Percentiles rank a stretch among this genome's conserved stretches.
phyloP scores from a whole-genome alignment of 768 basidiomycete genomes.

The Gymnopilus dilepis region DNA sequence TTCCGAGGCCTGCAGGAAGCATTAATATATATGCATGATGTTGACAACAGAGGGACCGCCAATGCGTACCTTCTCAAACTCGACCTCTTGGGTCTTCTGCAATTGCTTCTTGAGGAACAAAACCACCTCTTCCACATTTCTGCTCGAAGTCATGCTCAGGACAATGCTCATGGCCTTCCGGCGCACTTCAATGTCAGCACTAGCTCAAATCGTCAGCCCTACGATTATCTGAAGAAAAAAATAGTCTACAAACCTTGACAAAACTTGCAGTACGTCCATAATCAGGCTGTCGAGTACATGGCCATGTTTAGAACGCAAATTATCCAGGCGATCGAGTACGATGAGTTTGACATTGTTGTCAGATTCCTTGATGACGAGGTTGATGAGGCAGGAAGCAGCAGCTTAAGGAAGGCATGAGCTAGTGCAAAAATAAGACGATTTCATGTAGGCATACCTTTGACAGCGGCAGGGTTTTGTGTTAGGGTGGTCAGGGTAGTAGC shows the following conservation, averaged over 20 bases:
- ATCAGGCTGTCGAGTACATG: slow-evolving; percentile 88
- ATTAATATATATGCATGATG: neutral
- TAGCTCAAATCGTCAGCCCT: slow-evolving; percentile 33
- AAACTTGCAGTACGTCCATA: slow-evolving; percentile 93
- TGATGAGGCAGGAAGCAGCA: slow-evolving; percentile 87
- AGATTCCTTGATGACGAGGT: slow-evolving; percentile 90
- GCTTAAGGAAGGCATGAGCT: slow-evolving; percentile 50
- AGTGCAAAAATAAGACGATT: neutral
- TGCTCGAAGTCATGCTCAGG: slow-evolving; percentile 88
- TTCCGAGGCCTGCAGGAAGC: slow-evolving; percentile 74
- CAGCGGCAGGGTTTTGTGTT: slow-evolving; percentile 93
- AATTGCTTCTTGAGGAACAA: slow-evolving; percentile 97
- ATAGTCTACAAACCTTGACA: slow-evolving; percentile 65
- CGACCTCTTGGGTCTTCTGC: slow-evolving; percentile 89
- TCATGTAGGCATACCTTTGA: slow-evolving; percentile 70
- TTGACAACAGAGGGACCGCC: neutral
- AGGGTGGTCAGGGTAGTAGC: slow-evolving; percentile 93
- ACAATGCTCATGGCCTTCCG: slow-evolving; percentile 90
- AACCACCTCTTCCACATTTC: slow-evolving; percentile 97
- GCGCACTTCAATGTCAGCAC: slow-evolving; percentile 96
- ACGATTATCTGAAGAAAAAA: neutral
- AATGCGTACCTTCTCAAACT: slow-evolving; percentile 88
- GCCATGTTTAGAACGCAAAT: slow-evolving; percentile 82
- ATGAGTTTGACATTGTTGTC: slow-evolving; percentile 99
- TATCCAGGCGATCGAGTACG: slow-evolving; percentile 89